Percentiles rank a stretch among this genome's conserved stretches.
phyloP scores from a whole-genome alignment of 129 eudicot species.

The Scalesia atractyloides region DNA sequence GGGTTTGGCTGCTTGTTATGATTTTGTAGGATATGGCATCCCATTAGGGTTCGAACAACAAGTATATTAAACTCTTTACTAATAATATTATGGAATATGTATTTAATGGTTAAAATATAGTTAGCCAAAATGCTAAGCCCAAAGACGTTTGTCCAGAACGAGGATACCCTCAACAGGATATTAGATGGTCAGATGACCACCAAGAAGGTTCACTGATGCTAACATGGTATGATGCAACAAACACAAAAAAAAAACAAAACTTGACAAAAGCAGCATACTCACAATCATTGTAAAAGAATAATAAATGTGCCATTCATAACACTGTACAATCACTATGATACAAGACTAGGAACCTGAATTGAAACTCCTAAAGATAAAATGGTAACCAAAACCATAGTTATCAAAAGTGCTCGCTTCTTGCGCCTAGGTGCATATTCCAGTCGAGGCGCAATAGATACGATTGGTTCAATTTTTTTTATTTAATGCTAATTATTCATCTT shows the following conservation, averaged over 20 bases:
- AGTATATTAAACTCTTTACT: background rate
- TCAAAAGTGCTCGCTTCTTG: too few species aligned
- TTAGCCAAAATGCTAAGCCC: background rate
- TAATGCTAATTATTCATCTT: too few species aligned
- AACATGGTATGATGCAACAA: conserved; percentile 10
- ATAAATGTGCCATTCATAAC: conserved; percentile 9
- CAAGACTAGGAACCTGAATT: conserved; percentile 13
- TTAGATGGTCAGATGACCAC: conserved; percentile 12
- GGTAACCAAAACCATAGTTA: conserved; percentile 6
- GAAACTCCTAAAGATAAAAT: background rate
- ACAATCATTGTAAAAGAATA: conserved; percentile 11
- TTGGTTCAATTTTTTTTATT: too few species aligned
- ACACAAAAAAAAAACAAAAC: conserved; percentile 9
- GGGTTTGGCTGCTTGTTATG: background rate
- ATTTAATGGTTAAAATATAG: too few species aligned
- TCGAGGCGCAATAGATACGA: too few species aligned
- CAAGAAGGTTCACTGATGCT: conserved; percentile 6
- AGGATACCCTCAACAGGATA: conserved; percentile 16
- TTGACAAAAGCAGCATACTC: background rate
- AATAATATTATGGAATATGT: too few species aligned
- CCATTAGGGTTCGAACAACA: background rate
- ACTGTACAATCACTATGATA: background rate
- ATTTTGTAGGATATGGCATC: background rate
- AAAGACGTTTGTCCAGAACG: background rate
- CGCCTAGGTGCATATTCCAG: too few species aligned